Evolutionary conservation across 2,329 filamentous ascomycete genomes (phyloP).

Genomic region (Colletotrichum echinochloae): DNA sequence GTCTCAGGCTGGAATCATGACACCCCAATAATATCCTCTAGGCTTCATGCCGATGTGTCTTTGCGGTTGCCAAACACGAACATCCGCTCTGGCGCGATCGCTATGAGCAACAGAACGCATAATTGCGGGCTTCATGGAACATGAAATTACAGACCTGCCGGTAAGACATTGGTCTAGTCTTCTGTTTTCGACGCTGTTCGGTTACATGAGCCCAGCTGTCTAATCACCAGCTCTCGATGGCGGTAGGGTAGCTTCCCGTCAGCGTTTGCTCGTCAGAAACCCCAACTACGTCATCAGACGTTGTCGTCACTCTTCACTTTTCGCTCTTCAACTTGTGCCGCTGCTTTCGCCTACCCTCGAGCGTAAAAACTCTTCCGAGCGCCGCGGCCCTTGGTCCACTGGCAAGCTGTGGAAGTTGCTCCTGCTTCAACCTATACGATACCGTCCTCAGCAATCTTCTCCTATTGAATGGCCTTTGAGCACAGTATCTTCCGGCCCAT

Average conservation of each 20-base stretch:
- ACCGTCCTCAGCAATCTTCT: neutral
- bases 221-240: no score
- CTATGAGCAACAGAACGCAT: neutral
- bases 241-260: slow-evolving; percentile 14
- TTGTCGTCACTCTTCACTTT: slow-evolving; percentile 1
- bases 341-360: neutral
- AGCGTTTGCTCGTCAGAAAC: slow-evolving; percentile 19
- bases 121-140: neutral
- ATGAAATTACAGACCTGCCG: neutral
- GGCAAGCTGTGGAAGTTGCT: neutral
- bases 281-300: slow-evolving; percentile 16
- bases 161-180: neutral
- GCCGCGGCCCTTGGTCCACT: no score
- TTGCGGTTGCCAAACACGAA: neutral
- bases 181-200: no score
- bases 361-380: neutral
- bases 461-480: neutral
- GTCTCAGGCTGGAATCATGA: neutral
- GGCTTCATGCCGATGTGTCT: neutral
- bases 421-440: neutral
- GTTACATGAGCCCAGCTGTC: no score
- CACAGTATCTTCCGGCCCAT: neutral
- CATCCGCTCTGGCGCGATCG: neutral
- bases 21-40: neutral
- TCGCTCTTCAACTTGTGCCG: neutral